Conservation (phyloP, 257 asterid genomes). For the Cruciata laevipes region DNA sequence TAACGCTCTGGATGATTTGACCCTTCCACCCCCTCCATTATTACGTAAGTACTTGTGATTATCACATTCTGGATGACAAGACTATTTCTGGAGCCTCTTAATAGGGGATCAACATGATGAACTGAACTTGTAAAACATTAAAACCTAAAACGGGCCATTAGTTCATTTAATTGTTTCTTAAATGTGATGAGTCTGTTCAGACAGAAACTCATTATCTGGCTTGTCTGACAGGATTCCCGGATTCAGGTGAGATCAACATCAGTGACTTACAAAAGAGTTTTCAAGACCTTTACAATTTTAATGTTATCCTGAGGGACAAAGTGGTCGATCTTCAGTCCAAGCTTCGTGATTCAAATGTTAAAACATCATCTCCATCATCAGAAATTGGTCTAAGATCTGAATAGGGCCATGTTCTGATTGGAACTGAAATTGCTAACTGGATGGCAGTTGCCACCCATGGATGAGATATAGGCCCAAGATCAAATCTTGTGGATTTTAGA, state of each 20-base stretch:
- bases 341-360: slow-evolving; percentile 24
- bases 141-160: neutral
- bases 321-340: slow-evolving; percentile 31
- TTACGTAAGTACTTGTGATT: slow-evolving; percentile 32
- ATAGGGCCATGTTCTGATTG: neutral
- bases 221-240: slow-evolving; percentile 31
- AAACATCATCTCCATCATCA: slow-evolving; percentile 19
- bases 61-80: neutral
- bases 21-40: slow-evolving; percentile 46
- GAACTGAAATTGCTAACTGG: neutral
- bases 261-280: slow-evolving; percentile 46
- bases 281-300: slow-evolving; percentile 39
- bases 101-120: neutral
- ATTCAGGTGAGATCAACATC: slow-evolving; percentile 31
- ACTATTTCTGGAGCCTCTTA: neutral
- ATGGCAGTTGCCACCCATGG: neutral
- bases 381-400: neutral
- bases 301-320: slow-evolving; percentile 44
- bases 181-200: neutral
- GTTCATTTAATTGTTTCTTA: too few species aligned
- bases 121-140: neutral
- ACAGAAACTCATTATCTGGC: slow-evolving; percentile 1
- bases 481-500: neutral
- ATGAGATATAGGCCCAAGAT: neutral
- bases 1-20: slow-evolving; percentile 21